Evolutionary conservation across 2,329 filamentous ascomycete species (phyloP).

Genomic region (Fusarium decemcellulare): DNA sequence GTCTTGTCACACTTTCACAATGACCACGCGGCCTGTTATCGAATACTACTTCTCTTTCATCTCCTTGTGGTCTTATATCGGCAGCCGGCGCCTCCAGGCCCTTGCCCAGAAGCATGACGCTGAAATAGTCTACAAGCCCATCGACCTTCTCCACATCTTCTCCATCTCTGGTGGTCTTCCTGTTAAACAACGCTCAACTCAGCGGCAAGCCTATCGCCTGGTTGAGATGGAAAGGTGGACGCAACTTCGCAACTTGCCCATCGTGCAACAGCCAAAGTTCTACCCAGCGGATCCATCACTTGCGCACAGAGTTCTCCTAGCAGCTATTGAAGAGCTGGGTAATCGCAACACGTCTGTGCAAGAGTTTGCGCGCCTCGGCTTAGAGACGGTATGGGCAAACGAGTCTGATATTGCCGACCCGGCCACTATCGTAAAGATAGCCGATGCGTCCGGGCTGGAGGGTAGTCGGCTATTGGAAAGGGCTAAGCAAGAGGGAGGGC

Average conservation of each 20-base stretch:
- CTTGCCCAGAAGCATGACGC: too few relatives aligned
- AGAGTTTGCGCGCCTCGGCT: slow-evolving; percentile 20
- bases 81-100: slow-evolving; percentile 47
- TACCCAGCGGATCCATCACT: too few relatives aligned
- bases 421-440: too few relatives aligned
- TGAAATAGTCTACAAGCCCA: too few relatives aligned
- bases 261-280: too few relatives aligned
- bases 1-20: too few relatives aligned
- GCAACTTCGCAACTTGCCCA: too few relatives aligned
- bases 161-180: slow-evolving; percentile 50
- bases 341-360: slow-evolving; percentile 19
- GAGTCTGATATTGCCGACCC: slow-evolving; percentile 1
- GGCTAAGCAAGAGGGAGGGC: neutral
- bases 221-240: slow-evolving; percentile 18
- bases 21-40: slow-evolving; percentile 32
- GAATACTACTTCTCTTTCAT: slow-evolving; percentile 51
- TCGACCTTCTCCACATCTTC: slow-evolving; percentile 44
- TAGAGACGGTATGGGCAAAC: slow-evolving; percentile 2
- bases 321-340: neutral
- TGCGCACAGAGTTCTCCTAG: too few relatives aligned
- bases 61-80: slow-evolving; percentile 49
- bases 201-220: slow-evolving; percentile 49
- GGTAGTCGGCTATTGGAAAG: neutral
- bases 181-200: slow-evolving; percentile 48
- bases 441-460: too few relatives aligned